Evolutionary conservation across 495 filamentous ascomycete species (phyloP).

Genomic region (Penicillium fimorum): DNA sequence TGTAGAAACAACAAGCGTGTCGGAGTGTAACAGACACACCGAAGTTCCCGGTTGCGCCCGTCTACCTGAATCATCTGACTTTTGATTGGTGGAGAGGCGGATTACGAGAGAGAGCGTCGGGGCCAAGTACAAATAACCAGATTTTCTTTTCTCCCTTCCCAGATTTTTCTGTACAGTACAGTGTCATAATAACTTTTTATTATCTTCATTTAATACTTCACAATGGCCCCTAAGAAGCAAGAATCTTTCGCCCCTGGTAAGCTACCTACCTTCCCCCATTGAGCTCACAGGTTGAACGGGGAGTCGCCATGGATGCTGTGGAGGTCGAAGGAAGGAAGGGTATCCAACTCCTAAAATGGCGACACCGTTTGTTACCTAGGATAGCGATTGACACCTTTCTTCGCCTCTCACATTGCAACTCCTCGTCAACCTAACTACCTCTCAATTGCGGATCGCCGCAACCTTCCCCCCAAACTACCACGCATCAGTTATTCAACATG

Average conservation of each 20-base stretch:
- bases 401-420: neutral
- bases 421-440: neutral
- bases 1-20: neutral
- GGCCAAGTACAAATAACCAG: constrained; percentile 42
- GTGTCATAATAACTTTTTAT: constrained; percentile 28
- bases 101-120: constrained; percentile 43
- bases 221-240: constrained; percentile 43
- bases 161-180: constrained; percentile 31
- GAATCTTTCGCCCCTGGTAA: constrained; percentile 47
- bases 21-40: constrained; percentile 13
- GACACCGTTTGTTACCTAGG: neutral
- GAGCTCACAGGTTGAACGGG: neutral
- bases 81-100: constrained; percentile 37
- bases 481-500: constrained; percentile 21
- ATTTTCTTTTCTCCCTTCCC: constrained; percentile 34
- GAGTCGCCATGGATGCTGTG: constrained; percentile 3
- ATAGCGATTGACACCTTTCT: neutral
- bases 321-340: neutral
- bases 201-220: constrained; percentile 32
- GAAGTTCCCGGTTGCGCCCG: constrained; percentile 40
- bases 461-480: neutral
- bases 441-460: neutral
- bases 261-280: constrained; percentile 19
- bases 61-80: constrained; percentile 36
- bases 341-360: neutral